phyloP scores from a whole-genome alignment of 306 rosid genomes.

The Erythrophleum fordii region DNA sequence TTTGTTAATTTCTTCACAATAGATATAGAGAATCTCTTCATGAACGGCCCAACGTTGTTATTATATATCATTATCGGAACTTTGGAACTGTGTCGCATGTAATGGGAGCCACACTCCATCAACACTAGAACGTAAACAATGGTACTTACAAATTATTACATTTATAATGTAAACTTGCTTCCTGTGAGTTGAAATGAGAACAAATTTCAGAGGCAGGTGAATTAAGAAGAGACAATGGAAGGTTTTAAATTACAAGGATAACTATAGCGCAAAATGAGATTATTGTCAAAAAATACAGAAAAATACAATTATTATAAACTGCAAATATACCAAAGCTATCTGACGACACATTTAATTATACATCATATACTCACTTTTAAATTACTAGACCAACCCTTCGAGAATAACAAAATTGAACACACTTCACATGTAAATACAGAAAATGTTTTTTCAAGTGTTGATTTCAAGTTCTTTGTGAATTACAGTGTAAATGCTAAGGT shows the following conservation, averaged over 20 bases:
- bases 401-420: neutral
- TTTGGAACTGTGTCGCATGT: neutral
- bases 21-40: constrained; percentile 5
- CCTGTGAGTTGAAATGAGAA: neutral
- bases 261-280: too few relatives aligned
- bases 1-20: neutral
- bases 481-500: neutral
- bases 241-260: too few relatives aligned
- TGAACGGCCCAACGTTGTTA: neutral
- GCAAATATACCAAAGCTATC: too few relatives aligned
- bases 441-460: too few relatives aligned
- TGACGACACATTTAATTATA: too few relatives aligned
- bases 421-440: neutral
- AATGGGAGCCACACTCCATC: neutral
- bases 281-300: too few relatives aligned
- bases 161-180: neutral
- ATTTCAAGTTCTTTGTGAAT: neutral
- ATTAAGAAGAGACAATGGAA: too few relatives aligned
- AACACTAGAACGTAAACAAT: neutral
- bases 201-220: too few relatives aligned
- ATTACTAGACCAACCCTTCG: too few relatives aligned
- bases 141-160: neutral
- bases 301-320: too few relatives aligned
- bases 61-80: neutral
- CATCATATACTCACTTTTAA: too few relatives aligned